These are phyloP conservation scores for Fonsecaea nubica DNA, from an alignment of 2,329 filamentous ascomycete genomes.

Conservation along the genomic window DNA sequence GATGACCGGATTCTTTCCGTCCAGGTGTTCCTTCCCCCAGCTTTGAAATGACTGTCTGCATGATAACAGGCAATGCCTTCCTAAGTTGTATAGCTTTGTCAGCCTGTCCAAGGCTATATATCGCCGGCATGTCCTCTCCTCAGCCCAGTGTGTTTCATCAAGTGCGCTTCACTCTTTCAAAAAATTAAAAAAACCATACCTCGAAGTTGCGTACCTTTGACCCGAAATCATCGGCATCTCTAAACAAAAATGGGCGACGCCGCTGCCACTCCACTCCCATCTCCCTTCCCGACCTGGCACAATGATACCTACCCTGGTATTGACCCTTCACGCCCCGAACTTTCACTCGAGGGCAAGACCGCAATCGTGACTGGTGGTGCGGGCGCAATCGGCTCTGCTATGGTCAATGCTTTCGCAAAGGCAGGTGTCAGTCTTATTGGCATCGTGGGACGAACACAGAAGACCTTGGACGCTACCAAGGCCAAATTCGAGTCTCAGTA, in stretches of 20 bases:
- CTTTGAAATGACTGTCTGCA: background rate
- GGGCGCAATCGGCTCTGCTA: slow-evolving; percentile 60
- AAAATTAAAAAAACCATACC: background rate
- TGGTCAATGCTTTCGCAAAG: slow-evolving; percentile 61
- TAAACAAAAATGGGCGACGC: slow-evolving; percentile 11
- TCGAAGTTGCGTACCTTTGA: background rate
- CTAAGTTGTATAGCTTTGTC: background rate
- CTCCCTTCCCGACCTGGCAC: slow-evolving; percentile 38
- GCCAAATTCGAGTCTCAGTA: slow-evolving; percentile 12
- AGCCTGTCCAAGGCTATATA: slow-evolving; percentile 1
- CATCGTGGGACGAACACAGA: slow-evolving; percentile 51
- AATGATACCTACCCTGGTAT: slow-evolving; percentile 50
- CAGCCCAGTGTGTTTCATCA: background rate
- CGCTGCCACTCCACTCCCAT: background rate
- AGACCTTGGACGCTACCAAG: slow-evolving; percentile 11
- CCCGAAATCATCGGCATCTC: background rate
- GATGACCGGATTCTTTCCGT: slow-evolving; percentile 6
- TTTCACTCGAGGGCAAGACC: slow-evolving; percentile 44
- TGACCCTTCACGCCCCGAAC: slow-evolving; percentile 44
- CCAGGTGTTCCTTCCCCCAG: background rate
- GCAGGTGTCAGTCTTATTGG: slow-evolving; percentile 61
- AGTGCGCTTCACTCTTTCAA: background rate
- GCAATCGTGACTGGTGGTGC: slow-evolving; percentile 64
- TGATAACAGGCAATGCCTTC: background rate
- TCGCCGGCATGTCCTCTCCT: background rate